Evolutionary conservation across 1,284 basidiomycete genomes (phyloP).

Genomic region (Cutaneotrichosporon dermatis): DNA sequence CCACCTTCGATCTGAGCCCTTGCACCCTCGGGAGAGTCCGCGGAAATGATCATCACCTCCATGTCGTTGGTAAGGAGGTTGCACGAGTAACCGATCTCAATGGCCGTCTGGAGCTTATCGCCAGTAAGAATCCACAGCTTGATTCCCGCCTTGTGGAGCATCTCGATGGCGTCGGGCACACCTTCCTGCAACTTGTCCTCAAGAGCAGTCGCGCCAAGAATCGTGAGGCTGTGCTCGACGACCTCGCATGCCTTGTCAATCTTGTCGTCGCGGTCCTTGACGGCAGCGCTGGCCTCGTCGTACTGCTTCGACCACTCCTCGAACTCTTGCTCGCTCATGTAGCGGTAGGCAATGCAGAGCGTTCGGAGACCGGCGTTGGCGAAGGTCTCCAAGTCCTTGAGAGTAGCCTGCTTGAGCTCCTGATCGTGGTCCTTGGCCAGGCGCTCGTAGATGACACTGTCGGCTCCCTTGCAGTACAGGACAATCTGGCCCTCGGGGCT

Average conservation of each 20-base stretch:
- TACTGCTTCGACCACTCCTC: conserved; percentile 72
- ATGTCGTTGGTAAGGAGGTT: conserved; percentile 82
- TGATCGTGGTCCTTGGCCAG: conserved; percentile 70
- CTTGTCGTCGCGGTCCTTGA: conserved; percentile 78
- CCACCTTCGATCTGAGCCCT: conserved; percentile 86
- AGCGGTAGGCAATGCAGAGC: conserved; percentile 80
- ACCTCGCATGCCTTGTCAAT: conserved; percentile 80
- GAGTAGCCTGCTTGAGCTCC: conserved; percentile 69
- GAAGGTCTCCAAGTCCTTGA: conserved; percentile 83
- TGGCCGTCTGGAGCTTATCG: conserved; percentile 95
- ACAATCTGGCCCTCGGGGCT: conserved; percentile 74
- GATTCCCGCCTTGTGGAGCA: conserved; percentile 86
- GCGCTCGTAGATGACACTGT: conserved; percentile 87
- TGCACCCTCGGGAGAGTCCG: conserved; percentile 69
- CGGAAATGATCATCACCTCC: conserved; percentile 93
- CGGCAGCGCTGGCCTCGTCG: conserved; percentile 71
- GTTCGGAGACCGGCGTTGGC: conserved; percentile 90
- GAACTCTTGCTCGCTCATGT: conserved; percentile 78
- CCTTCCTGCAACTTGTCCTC: conserved; percentile 97
- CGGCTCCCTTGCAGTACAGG: conserved; percentile 93
- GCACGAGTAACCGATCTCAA: conserved; percentile 92
- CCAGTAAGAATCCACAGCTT: conserved; percentile 79
- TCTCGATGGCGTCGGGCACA: conserved; percentile 92
- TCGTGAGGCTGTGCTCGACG: conserved; percentile 74
- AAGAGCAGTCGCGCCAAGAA: conserved; percentile 89